phyloP scores from a whole-genome alignment of 2,329 filamentous ascomycete species.

The Alternaria consortialis region DNA sequence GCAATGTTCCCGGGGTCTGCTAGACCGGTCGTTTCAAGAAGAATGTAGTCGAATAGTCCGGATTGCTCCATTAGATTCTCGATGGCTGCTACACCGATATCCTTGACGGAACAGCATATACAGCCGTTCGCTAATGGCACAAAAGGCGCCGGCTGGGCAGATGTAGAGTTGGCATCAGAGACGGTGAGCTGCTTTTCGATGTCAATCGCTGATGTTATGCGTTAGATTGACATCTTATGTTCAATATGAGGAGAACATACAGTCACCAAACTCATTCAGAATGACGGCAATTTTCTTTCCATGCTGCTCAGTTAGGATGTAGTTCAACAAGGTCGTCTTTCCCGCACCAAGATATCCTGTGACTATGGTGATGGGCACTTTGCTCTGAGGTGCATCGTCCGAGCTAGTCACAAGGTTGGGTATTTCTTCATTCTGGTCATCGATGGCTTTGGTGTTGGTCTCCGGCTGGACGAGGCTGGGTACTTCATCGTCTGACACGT shows the following conservation, averaged over 20 bases:
- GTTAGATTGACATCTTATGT: constrained; percentile 1
- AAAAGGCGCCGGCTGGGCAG: constrained; percentile 63
- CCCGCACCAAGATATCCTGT: constrained; percentile 94
- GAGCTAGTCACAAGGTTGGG: constrained; percentile 43
- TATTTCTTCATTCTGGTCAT: constrained; percentile 27
- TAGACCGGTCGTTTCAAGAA: constrained; percentile 93
- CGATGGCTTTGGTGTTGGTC: constrained; percentile 33
- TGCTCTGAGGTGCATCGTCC: constrained; percentile 63
- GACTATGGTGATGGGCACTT: constrained; percentile 85
- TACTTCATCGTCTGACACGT: constrained; percentile 44
- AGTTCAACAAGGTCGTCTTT: constrained; percentile 94
- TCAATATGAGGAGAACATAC: constrained; percentile 14
- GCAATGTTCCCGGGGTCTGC: constrained; percentile 96
- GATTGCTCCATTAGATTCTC: constrained; percentile 95
- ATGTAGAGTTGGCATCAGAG: constrained; percentile 57
- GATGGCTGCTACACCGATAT: constrained; percentile 91
- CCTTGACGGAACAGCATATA: constrained; percentile 98
- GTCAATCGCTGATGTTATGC: constrained; percentile 71
- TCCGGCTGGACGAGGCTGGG: constrained; percentile 65
- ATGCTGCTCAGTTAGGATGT: constrained; percentile 93
- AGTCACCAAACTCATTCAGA: constrained; percentile 72
- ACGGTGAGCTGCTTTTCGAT: constrained; percentile 97
- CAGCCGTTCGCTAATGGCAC: constrained; percentile 96
- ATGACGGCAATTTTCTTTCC: constrained; percentile 99
- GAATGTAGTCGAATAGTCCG: constrained; percentile 95